Conservation (phyloP, 2,329 filamentous ascomycete genomes). For the Aspergillus udagawae region DNA sequence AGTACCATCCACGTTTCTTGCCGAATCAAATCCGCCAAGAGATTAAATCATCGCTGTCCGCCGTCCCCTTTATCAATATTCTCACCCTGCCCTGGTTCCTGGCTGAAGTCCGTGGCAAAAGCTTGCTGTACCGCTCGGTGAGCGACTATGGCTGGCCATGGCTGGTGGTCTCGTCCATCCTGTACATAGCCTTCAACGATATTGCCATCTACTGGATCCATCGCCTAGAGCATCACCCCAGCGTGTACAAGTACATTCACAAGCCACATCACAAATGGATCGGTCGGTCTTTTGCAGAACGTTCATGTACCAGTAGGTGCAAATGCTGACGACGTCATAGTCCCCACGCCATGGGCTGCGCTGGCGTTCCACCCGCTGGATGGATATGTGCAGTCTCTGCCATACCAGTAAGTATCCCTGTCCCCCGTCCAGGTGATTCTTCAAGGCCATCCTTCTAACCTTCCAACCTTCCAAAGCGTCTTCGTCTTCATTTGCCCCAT, state of each 20-base stretch:
- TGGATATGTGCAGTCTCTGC: constrained; percentile 74
- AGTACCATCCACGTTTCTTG: constrained; percentile 78
- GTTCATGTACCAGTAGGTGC: neutral
- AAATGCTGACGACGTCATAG: neutral
- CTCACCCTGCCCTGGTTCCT: constrained; percentile 72
- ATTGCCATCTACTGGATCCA: constrained; percentile 78
- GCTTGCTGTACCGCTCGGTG: constrained; percentile 69
- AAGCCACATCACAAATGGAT: constrained; percentile 96
- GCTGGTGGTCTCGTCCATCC: constrained; percentile 27
- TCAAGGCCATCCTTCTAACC: neutral
- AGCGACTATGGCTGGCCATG: constrained; percentile 47
- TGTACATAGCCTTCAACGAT: constrained; percentile 76
- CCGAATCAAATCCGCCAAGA: constrained; percentile 79
- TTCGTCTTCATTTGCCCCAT: constrained; percentile 81
- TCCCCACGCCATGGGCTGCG: constrained; percentile 79
- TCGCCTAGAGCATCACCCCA: constrained; percentile 69
- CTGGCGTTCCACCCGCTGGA: constrained; percentile 84
- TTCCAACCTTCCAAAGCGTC: constrained; percentile 34
- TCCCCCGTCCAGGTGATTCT: neutral
- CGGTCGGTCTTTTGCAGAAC: constrained; percentile 30
- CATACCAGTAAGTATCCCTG: constrained; percentile 59
- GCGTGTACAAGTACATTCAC: constrained; percentile 73
- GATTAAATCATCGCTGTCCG: constrained; percentile 65
- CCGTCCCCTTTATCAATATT: constrained; percentile 71
- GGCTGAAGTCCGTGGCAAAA: constrained; percentile 69